Evolutionary conservation across 805 yeast species (phyloP), one percentile per base, ranked within the genome.

Genomic region (Cyberlindnera mycetangii): DNA sequence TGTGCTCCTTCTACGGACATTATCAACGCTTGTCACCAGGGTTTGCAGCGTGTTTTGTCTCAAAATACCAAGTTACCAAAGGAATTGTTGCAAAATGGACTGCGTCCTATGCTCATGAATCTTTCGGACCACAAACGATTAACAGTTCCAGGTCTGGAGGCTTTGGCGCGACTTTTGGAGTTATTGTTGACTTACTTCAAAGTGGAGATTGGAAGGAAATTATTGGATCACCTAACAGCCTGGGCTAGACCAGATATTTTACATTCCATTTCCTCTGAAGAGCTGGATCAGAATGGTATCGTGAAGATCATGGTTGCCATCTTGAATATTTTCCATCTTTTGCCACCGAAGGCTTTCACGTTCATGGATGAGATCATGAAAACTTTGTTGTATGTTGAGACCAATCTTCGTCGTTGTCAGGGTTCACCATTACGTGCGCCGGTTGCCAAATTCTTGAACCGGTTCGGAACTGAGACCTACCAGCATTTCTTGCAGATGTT

Each of bases 61-160:
- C 95, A 86, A 56, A 89, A 89, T 58, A 82, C 89, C 15, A 89
- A 89, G 53, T 71, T 95, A 34, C 99, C 99, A 2, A 90, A 89
- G 57, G 99, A 93, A 53, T 68, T 95, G 28, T 69, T 93, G n/a
- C 99, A 95, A 64, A 89, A 84, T 61, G 98, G 99, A 0, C 71
- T 93, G 41, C 79, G 96, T 49, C 99, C 99, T 2, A 89, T 93
- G 85, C 68, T 93, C 50, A 87, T 92, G 90, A 92, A 92, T 55
- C 70, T 93, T 24, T 88, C 97, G 0, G 99, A 93, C 58, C 96
- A 89, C 63, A 89, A 89, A 63, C 84, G 92, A 45, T 69, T 93
- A 39, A 87, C 96, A 0, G 93, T 88, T 1, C 76, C 88, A 2
- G 97, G 97, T 2, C 70, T 93, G 16, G 96, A 92, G 58, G 97